Base-by-base conservation (phyloP, 1,139 yeast genomes). In the Magnusiomyces suaveolens region DNA sequence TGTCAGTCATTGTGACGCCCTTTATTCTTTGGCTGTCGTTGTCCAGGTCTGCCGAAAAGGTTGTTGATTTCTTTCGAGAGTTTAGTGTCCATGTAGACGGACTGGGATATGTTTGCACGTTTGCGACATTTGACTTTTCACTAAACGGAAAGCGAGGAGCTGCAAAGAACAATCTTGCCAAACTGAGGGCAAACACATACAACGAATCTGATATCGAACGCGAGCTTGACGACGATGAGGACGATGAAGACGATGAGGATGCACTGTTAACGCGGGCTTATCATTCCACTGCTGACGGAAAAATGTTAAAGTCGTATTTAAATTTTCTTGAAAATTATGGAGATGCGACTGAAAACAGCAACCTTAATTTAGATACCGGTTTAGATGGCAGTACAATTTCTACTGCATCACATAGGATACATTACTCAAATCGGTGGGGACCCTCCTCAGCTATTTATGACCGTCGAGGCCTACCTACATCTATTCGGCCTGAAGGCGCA, bases 11-110 rank as follows among this genome's bases (percentile, higher is more conserved):
- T 0, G 70, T 90, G 59, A 84, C 96, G 0, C 99, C 98, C 1
- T 86, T 88, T 59, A 80, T 94, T 18, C 72, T 92, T 23, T 89
- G 96, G 87, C 83, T 84, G 66, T 81, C 88, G 33, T 73, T 92
- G 32, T 88, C 96, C 16, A 76, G 76, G 52, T 77, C 81, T 50
- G 75, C 92, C 18, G 90, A 87, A 38, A 75, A 80, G 41, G 84
- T 92, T 47, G 80, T 92, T 43, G 97, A 92, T 66, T 92, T 92
- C 64, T 87, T 90, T 69, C 72, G 97, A 56, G 97, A 92, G 58
- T 84, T 81, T 62, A 83, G 95, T 12, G 82, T 89, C 14, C 94
- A 90, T 67, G 88, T 90, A 50, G 97, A 90, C 70, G 97, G 97
- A 0, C 73, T 92, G 48, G 99, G 98, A 0, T 86, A 90, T 64